These are phyloP conservation scores for Phyllosticta paracitricarpa DNA, from an alignment of 2,329 filamentous ascomycete genomes.

Conservation along the genomic window DNA sequence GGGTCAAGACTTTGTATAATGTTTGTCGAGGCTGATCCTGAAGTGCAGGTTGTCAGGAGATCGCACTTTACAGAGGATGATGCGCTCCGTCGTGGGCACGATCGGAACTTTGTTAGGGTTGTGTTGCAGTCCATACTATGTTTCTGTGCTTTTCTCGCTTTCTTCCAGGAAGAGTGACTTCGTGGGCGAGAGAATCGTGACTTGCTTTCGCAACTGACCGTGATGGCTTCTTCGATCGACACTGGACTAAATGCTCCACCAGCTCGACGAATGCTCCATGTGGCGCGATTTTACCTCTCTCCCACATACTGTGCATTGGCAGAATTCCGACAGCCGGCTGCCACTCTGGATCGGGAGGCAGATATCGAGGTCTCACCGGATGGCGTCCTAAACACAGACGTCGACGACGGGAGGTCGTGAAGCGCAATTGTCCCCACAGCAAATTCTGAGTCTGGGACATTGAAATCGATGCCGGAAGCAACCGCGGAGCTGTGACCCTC, in stretches of 20 bases:
- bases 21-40: neutral
- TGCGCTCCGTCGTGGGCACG: too few species aligned
- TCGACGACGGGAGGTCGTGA: conserved; percentile 47
- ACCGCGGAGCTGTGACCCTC: neutral
- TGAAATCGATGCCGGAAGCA: neutral
- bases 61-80: neutral
- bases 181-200: too few species aligned
- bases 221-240: too few species aligned
- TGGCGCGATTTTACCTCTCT: too few species aligned
- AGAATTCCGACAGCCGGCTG: neutral
- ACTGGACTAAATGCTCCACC: too few species aligned
- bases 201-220: too few species aligned
- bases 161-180: too few species aligned
- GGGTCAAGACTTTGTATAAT: neutral
- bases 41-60: neutral
- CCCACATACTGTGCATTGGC: neutral
- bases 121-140: too few species aligned
- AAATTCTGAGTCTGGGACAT: neutral
- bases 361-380: conserved; percentile 27
- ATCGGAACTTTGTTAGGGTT: too few species aligned
- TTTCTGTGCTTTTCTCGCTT: too few species aligned
- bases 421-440: conserved; percentile 25
- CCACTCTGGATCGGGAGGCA: conserved; percentile 7
- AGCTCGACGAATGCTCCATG: too few species aligned
- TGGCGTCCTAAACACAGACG: conserved; percentile 53